These are phyloP conservation scores for Tylopilus balloui DNA, from an alignment of 768 basidiomycete species.

Conservation along the genomic window DNA sequence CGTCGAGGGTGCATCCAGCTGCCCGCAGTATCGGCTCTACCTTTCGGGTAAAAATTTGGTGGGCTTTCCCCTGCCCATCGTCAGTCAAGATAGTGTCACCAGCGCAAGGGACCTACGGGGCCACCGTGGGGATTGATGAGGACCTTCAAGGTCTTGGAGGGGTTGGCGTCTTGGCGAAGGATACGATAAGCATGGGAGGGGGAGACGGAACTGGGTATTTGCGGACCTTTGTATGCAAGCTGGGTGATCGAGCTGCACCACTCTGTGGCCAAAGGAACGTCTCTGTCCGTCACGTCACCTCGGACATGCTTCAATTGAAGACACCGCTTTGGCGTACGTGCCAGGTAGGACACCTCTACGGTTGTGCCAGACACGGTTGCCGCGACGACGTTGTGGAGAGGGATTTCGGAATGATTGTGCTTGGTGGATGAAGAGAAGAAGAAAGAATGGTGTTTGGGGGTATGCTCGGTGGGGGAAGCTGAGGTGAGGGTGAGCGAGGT, in stretches of 20 bases:
- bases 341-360: slow-evolving; percentile 51
- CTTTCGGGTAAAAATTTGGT: slow-evolving; percentile 45
- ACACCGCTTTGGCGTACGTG: slow-evolving; percentile 38
- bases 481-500: slow-evolving; percentile 26
- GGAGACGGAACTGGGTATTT: background rate
- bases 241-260: slow-evolving; percentile 57
- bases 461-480: slow-evolving; percentile 8
- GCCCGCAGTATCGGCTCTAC: slow-evolving; percentile 71
- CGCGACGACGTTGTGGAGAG: slow-evolving; percentile 52
- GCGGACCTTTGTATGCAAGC: slow-evolving; percentile 55
- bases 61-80: slow-evolving; percentile 54
- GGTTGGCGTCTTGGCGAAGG: slow-evolving; percentile 43
- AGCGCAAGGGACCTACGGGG: slow-evolving; percentile 42
- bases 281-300: slow-evolving; percentile 38
- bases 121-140: slow-evolving; percentile 81
- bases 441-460: slow-evolving; percentile 7
- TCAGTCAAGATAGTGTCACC: background rate
- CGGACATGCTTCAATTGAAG: slow-evolving; percentile 38
- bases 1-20: slow-evolving; percentile 59
- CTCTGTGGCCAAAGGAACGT: slow-evolving; percentile 34
- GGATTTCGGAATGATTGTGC: slow-evolving; percentile 25
- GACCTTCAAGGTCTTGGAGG: slow-evolving; percentile 54
- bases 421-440: slow-evolving; percentile 6
- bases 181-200: slow-evolving; percentile 1
- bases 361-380: slow-evolving; percentile 37